phyloP scores from a whole-genome alignment of 176 grass and related monocot genomes.

The Oropetium thomaeum region DNA sequence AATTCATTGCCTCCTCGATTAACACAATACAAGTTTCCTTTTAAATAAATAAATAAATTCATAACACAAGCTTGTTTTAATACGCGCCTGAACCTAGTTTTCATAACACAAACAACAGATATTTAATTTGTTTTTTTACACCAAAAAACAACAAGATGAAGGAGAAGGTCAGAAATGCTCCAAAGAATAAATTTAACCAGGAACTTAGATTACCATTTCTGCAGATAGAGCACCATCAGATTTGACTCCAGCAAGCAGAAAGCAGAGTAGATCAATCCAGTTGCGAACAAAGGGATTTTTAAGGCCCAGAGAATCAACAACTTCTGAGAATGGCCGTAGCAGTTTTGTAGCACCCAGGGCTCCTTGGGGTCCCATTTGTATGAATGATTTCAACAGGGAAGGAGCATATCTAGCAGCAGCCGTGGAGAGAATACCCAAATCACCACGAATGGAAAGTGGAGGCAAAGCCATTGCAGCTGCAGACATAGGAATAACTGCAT shows the following conservation, averaged over 20 bases:
- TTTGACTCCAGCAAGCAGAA: slow-evolving; percentile 97
- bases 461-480: slow-evolving; percentile 91
- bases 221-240: slow-evolving; percentile 83
- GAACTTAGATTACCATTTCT: slow-evolving; percentile 78
- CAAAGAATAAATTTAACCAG: slow-evolving; percentile 2
- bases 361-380: slow-evolving; percentile 89
- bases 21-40: background rate
- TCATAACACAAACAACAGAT: background rate
- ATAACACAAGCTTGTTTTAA: background rate
- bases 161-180: background rate
- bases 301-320: slow-evolving; percentile 72
- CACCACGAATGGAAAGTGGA: slow-evolving; percentile 89
- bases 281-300: slow-evolving; percentile 87
- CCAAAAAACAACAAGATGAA: background rate
- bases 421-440: slow-evolving; percentile 76
- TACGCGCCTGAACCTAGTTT: background rate
- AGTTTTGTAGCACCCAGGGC: slow-evolving; percentile 83
- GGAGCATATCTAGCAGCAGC: slow-evolving; percentile 75
- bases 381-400: slow-evolving; percentile 85
- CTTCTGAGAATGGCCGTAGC: slow-evolving; percentile 81
- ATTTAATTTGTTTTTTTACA: background rate
- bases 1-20: background rate
- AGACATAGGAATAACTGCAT: slow-evolving; percentile 86
- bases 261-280: slow-evolving; percentile 89
- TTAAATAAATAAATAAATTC: background rate